Conservation (phyloP, 169 alveolate genomes). For the Plasmodium gaboni region DNA sequence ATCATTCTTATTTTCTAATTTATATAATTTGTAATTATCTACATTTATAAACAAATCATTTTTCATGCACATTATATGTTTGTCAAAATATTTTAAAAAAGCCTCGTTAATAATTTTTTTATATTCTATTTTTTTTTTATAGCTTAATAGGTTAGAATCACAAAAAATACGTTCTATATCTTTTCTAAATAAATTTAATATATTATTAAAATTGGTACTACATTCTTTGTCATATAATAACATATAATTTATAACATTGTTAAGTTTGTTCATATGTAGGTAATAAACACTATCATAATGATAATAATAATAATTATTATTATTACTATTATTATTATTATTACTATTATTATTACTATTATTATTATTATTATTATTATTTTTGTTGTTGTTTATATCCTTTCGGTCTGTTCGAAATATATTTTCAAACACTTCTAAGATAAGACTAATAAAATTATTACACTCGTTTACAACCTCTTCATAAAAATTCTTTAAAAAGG, state of each 20-base stretch:
- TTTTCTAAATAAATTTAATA: constrained; percentile 14
- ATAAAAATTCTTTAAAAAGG: constrained; percentile 28
- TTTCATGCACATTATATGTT: constrained; percentile 2
- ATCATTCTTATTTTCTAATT: constrained; percentile 4
- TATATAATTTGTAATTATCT: not conserved
- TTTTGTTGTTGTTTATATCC: too few species aligned
- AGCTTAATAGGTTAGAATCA: not conserved
- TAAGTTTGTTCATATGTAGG: constrained; percentile 22
- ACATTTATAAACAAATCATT: constrained; percentile 11
- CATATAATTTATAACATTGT: constrained; percentile 28
- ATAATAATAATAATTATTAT: too few species aligned
- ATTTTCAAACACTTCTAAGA: constrained; percentile 19
- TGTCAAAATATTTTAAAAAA: constrained; percentile 7
- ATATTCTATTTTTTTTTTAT: constrained; percentile 2
- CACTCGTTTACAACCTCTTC: constrained; percentile 63
- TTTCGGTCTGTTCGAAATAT: too few species aligned
- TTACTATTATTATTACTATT: not conserved
- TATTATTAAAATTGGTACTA: constrained; percentile 20
- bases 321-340: constrained; percentile 4
- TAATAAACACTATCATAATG: not conserved
- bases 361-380: too few species aligned
- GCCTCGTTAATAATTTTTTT: constrained; percentile 1
- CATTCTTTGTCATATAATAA: constrained; percentile 33
- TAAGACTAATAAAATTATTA: constrained; percentile 20
- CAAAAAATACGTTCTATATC: constrained; percentile 40